Evolutionary conservation across 2,329 filamentous ascomycete species (phyloP).

Genomic region (Cadophora sp.): DNA sequence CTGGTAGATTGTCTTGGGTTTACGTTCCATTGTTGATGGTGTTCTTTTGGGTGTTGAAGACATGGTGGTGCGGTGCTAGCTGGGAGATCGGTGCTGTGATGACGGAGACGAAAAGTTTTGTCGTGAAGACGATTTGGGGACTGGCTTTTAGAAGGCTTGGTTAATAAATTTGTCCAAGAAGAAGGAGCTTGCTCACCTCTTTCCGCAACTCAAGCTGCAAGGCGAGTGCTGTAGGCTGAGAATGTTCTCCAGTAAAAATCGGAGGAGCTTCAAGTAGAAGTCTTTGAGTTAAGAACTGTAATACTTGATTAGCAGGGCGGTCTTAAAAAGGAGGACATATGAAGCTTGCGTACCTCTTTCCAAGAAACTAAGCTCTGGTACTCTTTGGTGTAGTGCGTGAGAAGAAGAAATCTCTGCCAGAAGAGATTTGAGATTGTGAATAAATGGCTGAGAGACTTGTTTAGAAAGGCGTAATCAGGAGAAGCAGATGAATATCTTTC

Average conservation of each 20-base stretch:
- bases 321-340: neutral
- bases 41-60: slow-evolving; percentile 2
- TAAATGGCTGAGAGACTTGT: neutral
- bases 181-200: neutral
- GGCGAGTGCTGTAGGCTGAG: neutral
- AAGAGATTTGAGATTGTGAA: neutral
- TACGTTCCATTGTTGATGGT: slow-evolving; percentile 55
- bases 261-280: neutral
- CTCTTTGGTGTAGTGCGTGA: neutral
- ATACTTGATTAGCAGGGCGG: neutral
- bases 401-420: neutral
- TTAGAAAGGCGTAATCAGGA: neutral
- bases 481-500: neutral
- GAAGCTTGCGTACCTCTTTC: slow-evolving; percentile 3
- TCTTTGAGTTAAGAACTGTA: neutral
- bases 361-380: neutral
- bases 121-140: neutral
- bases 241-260: neutral
- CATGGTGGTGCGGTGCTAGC: neutral
- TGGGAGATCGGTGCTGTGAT: neutral
- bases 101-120: neutral
- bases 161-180: neutral
- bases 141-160: too few species aligned
- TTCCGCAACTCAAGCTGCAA: neutral
- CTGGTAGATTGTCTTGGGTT: slow-evolving; percentile 64